A percentile compares a stretch with the other conserved stretches of the same genome.
phyloP scores from a whole-genome alignment of 2,329 filamentous ascomycete genomes.

The Fusarium nematophilum region DNA sequence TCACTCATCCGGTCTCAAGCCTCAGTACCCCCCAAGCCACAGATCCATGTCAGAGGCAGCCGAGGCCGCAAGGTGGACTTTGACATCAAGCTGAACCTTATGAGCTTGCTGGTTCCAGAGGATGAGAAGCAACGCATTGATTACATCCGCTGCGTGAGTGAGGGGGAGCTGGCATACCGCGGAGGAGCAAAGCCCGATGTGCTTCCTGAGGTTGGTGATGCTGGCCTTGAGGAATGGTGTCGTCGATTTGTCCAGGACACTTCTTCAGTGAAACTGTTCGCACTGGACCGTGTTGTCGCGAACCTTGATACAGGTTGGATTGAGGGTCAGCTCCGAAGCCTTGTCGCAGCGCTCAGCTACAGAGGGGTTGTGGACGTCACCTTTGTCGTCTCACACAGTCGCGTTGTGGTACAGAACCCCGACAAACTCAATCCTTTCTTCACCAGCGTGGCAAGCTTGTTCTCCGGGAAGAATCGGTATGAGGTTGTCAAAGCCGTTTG shows the following conservation, averaged over 20 bases:
- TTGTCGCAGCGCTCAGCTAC: slow-evolving; percentile 63
- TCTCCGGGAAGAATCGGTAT: slow-evolving; percentile 64
- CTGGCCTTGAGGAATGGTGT: slow-evolving; percentile 62
- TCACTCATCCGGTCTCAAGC: slow-evolving; percentile 61
- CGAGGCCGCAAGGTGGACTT: slow-evolving; percentile 61
- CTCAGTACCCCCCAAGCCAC: slow-evolving; percentile 65
- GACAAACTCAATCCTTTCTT: slow-evolving; percentile 67
- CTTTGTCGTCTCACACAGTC: slow-evolving; percentile 62
- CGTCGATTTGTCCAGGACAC: slow-evolving; percentile 59
- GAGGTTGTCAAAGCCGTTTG: slow-evolving; percentile 67
- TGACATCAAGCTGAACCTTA: slow-evolving; percentile 64
- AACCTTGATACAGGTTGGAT: slow-evolving; percentile 67
- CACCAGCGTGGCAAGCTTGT: slow-evolving; percentile 62
- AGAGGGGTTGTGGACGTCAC: slow-evolving; percentile 60
- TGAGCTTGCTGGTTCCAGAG: slow-evolving; percentile 63
- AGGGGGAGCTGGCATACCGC: slow-evolving; percentile 62
- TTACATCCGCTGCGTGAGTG: slow-evolving; percentile 63
- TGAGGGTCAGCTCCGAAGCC: slow-evolving; percentile 64
- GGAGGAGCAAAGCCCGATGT: slow-evolving; percentile 57
- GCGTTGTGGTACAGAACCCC: slow-evolving; percentile 62
- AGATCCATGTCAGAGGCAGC: slow-evolving; percentile 61
- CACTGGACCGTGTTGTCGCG: slow-evolving; percentile 62
- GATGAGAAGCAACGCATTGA: slow-evolving; percentile 59
- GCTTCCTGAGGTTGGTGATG: slow-evolving; percentile 57
- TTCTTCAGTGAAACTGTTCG: slow-evolving; percentile 60